These are phyloP conservation scores for Cercophora newfieldiana DNA, from an alignment of 495 filamentous ascomycete genomes.

Conservation along the genomic window DNA sequence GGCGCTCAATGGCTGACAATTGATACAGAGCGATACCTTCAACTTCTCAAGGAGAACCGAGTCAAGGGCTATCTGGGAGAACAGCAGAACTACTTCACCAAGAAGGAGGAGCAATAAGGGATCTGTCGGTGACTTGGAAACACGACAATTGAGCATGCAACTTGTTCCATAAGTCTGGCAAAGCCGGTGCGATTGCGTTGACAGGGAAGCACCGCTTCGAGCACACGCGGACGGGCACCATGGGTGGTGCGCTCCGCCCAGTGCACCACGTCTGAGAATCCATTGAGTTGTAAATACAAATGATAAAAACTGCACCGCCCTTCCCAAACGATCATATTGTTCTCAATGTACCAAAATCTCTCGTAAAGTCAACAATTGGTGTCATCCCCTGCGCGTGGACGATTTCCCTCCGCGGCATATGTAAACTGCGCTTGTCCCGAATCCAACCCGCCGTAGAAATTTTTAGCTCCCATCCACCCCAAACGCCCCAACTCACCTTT, in stretches of 20 bases:
- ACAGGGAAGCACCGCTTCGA: background rate
- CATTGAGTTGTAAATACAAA: background rate
- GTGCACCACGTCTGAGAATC: background rate
- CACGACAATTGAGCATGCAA: background rate
- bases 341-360: background rate
- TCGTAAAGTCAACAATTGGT: background rate
- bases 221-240: background rate
- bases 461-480: constrained; percentile 33
- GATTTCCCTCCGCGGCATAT: constrained; percentile 10
- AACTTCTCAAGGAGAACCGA: constrained; percentile 80
- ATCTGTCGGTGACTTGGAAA: background rate
- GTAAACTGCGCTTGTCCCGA: constrained; percentile 27
- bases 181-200: background rate
- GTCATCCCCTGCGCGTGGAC: background rate
- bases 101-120: constrained; percentile 37
- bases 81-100: constrained; percentile 81
- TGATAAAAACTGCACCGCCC: background rate
- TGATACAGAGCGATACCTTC: constrained; percentile 81
- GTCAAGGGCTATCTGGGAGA: constrained; percentile 87
- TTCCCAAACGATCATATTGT: background rate
- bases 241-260: background rate
- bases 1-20: constrained; percentile 7
- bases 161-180: background rate
- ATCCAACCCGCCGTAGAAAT: constrained; percentile 41
- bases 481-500: background rate